Evolutionary conservation across 2,329 filamentous ascomycete genomes (phyloP).

Genomic region (Huntiella abstrusa): DNA sequence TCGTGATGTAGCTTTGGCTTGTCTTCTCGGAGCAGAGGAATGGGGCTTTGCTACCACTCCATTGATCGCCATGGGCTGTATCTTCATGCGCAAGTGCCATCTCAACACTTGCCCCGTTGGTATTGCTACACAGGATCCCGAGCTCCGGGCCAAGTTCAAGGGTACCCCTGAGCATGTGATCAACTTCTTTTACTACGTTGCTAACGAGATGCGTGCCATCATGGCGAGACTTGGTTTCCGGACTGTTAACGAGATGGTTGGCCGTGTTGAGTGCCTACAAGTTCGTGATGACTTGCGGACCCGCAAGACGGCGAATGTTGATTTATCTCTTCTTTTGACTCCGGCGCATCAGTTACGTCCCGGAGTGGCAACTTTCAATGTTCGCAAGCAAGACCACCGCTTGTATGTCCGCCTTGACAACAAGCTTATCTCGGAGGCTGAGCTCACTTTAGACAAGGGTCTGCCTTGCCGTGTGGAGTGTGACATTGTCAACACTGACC

Average conservation of each 20-base stretch:
- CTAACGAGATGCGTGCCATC: constrained; percentile 88
- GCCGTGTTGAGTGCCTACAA: constrained; percentile 68
- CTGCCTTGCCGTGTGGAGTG: constrained; percentile 85
- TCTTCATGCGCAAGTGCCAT: constrained; percentile 76
- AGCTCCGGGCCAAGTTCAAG: constrained; percentile 79
- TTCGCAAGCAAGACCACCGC: constrained; percentile 91
- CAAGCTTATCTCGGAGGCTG: constrained; percentile 89
- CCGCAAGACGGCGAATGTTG: constrained; percentile 80
- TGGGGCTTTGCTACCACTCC: constrained; percentile 93
- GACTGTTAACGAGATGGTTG: constrained; percentile 95
- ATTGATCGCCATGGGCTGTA: constrained; percentile 89
- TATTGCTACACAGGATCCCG: constrained; percentile 90
- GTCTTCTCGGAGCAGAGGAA: constrained; percentile 90
- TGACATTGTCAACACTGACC: constrained; percentile 91
- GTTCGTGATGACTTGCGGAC: constrained; percentile 78
- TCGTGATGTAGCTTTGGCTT: constrained; percentile 84
- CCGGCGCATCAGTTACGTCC: constrained; percentile 91
- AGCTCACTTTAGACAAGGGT: constrained; percentile 86
- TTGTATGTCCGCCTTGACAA: constrained; percentile 88
- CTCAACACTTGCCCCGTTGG: constrained; percentile 72
- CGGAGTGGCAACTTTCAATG: constrained; percentile 90
- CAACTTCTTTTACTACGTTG: constrained; percentile 97
- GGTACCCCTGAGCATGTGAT: constrained; percentile 92
- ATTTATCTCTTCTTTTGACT: constrained; percentile 78
- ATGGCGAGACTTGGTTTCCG: constrained; percentile 93